Base-by-base conservation (phyloP, 1,284 basidiomycete species). In the Rhodotorula sp. region DNA sequence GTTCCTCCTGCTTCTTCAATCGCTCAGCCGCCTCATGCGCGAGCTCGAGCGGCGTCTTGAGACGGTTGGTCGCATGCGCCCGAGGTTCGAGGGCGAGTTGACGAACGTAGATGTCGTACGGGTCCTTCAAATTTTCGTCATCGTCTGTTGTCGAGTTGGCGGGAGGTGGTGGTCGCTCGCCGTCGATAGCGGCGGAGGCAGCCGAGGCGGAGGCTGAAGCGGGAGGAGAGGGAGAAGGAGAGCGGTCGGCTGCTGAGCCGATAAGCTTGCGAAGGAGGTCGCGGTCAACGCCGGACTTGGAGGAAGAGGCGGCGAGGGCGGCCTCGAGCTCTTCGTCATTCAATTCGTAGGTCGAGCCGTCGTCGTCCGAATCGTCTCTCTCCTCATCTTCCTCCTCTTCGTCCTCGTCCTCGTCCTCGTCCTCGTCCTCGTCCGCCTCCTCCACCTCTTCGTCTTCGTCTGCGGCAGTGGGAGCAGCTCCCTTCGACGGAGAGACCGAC, bases 11-110 rank as follows among this genome's bases (percentile, higher is more conserved):
- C 78, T 88, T 89, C 81, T 94, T 90, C 59, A 99, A 82, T 4
- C 86, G 84, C 77, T 93, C 90, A 76, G 92, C 94, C 78, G 92
- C 91, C 74, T 96, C 94, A 66, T 90, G 76, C 2, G 93, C 94
- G 20, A 92, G 77, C 79, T 99, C 96, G 76, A 95, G 94, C 77
- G 96, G 95, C 0, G 94, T 96, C 83, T 97, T 98, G 52, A 93
- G 92, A 66, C 96, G 84, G 79, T 99, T 92, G 78, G 94, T 96
- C 1, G 96, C 92, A 77, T 94, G 91, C 13, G 95, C 91, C 6
- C 96, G 87, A 74, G 90, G 88, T 68, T 99, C 96, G 77, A 94
- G 96, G 0, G 90, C 94, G 44, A 99, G 86, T 75, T 94, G 90
- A 49, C 91, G 89, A 6, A 99, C 94, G 76, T 89, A 89, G 73